Evolutionary conservation across 345 rosid genomes (phyloP).

Genomic region (Salix arbutifolia): DNA sequence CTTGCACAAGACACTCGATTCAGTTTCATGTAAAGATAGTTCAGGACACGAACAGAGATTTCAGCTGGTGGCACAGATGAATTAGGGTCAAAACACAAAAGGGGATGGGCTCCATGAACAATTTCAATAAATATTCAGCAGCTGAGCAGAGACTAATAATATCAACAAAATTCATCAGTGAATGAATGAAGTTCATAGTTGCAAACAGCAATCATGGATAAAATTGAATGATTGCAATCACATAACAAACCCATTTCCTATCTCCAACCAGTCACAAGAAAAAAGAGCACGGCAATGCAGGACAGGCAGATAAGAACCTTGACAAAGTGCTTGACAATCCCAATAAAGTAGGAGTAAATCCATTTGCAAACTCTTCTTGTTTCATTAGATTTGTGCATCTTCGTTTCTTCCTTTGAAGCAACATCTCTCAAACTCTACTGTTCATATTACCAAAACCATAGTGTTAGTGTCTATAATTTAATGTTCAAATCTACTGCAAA

Average conservation of each 20-base stretch:
- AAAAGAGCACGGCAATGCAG: background rate
- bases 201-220: background rate
- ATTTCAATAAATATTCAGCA: slow-evolving; percentile 63
- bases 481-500: too few relatives aligned
- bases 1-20: slow-evolving; percentile 57
- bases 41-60: slow-evolving; percentile 60
- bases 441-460: background rate
- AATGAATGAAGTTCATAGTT: background rate
- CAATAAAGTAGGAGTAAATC: slow-evolving; percentile 65
- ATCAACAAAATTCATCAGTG: slow-evolving; percentile 30
- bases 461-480: too few relatives aligned
- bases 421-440: slow-evolving; percentile 60
- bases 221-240: background rate
- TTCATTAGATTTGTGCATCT: slow-evolving; percentile 37
- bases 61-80: slow-evolving; percentile 53
- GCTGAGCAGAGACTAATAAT: slow-evolving; percentile 53
- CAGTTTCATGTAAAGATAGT: slow-evolving; percentile 65
- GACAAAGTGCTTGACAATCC: slow-evolving; percentile 72
- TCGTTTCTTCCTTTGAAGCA: slow-evolving; percentile 80
- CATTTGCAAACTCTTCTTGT: slow-evolving; percentile 1
- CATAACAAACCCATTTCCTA: background rate
- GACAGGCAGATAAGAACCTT: slow-evolving; percentile 40
- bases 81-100: slow-evolving; percentile 41
- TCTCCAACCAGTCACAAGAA: background rate
- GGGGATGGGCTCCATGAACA: slow-evolving; percentile 65